Evolutionary conservation across 2,329 filamentous ascomycete species (phyloP).

Genomic region (Pestalotiopsis sp.): DNA sequence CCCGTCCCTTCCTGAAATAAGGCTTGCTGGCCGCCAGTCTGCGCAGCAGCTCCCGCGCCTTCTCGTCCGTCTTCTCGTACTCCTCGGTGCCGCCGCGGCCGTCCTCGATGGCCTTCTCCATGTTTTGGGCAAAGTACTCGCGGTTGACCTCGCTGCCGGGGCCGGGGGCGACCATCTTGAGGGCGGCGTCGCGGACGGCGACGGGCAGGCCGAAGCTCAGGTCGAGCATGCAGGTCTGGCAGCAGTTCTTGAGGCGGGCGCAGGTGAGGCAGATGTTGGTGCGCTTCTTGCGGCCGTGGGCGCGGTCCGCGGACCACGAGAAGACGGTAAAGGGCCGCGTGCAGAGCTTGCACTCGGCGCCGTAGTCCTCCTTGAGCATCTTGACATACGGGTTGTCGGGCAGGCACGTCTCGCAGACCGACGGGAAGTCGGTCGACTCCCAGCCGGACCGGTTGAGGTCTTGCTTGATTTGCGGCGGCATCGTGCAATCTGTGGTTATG

Average conservation of each 20-base stretch:
- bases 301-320: conserved; percentile 90
- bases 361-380: conserved; percentile 97
- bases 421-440: conserved; percentile 91
- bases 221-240: conserved; percentile 98
- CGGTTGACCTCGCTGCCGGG: conserved; percentile 91
- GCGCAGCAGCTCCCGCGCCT: conserved; percentile 83
- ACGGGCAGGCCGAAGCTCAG: conserved; percentile 94
- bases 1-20: conserved; percentile 86
- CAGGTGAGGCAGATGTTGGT: conserved; percentile 97
- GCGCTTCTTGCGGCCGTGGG: conserved; percentile 81
- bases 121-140: conserved; percentile 97
- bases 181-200: conserved; percentile 88
- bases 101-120: conserved; percentile 93
- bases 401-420: conserved; percentile 88
- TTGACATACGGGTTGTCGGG: conserved; percentile 97
- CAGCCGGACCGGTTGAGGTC: conserved; percentile 94
- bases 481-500: conserved; percentile 32
- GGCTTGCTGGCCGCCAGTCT: conserved; percentile 89
- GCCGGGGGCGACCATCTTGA: conserved; percentile 96
- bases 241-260: conserved; percentile 97
- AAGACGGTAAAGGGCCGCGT: conserved; percentile 96
- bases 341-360: conserved; percentile 83
- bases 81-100: conserved; percentile 82
- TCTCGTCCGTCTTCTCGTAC: conserved; percentile 97
- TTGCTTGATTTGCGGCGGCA: conserved; percentile 93